Evolutionary conservation across 179 eudicot genomes (phyloP).

Genomic region (Corrigiola litoralis): DNA sequence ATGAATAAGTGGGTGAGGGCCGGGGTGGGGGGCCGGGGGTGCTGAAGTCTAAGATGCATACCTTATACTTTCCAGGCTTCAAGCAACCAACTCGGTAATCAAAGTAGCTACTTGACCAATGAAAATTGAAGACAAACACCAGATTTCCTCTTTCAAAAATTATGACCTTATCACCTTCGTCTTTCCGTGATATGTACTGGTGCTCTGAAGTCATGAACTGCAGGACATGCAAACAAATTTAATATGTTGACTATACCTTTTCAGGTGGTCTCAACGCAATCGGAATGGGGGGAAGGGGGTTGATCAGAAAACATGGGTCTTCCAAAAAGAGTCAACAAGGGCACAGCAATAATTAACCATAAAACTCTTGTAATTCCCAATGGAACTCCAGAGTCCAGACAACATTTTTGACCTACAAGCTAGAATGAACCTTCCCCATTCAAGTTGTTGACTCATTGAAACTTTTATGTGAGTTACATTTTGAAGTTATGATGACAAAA

Average conservation of each 20-base stretch:
- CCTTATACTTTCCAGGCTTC: slow-evolving; percentile 93
- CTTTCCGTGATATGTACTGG: slow-evolving; percentile 84
- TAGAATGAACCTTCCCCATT: too few relatives aligned
- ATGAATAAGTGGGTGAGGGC: too few relatives aligned
- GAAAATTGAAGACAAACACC: slow-evolving; percentile 93
- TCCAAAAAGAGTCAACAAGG: background rate
- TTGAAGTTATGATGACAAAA: too few relatives aligned
- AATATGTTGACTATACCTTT: background rate
- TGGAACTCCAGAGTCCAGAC: too few relatives aligned
- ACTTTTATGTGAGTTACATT: too few relatives aligned
- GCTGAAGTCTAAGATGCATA: slow-evolving; percentile 19
- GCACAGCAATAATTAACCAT: background rate
- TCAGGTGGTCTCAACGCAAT: background rate
- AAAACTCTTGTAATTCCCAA: too few relatives aligned
- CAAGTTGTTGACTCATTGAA: too few relatives aligned
- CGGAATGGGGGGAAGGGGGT: background rate
- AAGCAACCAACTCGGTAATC: slow-evolving; percentile 85
- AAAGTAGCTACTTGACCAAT: slow-evolving; percentile 83
- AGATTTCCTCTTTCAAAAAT: slow-evolving; percentile 84
- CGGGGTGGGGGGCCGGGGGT: background rate
- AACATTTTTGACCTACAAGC: too few relatives aligned
- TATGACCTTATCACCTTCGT: slow-evolving; percentile 77
- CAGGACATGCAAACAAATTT: slow-evolving; percentile 12
- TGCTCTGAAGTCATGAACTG: slow-evolving; percentile 99
- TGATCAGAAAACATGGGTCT: background rate